phyloP scores from a whole-genome alignment of 164 flowering plant species.

The Tetracentron sinense region DNA sequence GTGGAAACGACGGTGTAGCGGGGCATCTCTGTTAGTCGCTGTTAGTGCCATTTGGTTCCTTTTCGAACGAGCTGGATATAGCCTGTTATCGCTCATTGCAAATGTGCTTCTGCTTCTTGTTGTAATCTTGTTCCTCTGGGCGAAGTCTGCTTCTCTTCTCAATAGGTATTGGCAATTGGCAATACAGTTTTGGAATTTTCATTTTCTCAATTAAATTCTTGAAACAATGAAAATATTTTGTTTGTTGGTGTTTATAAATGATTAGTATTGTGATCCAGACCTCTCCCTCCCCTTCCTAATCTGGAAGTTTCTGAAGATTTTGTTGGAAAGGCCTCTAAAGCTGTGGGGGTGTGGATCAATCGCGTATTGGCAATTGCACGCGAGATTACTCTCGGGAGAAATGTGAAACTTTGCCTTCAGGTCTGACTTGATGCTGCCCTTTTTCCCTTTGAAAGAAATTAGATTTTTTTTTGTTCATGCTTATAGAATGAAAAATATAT shows the following conservation, averaged over 20 bases:
- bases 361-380: slow-evolving; percentile 47
- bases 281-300: slow-evolving; percentile 85
- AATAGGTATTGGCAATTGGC: slow-evolving; percentile 42
- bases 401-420: slow-evolving; percentile 52
- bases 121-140: slow-evolving; percentile 73
- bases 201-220: no score
- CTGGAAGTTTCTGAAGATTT: slow-evolving; percentile 66
- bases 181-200: neutral
- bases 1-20: slow-evolving; percentile 56
- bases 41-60: slow-evolving; percentile 58
- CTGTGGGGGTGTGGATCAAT: slow-evolving; percentile 45
- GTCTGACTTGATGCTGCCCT: slow-evolving; percentile 26
- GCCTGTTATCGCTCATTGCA: slow-evolving; percentile 45
- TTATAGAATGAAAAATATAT: neutral
- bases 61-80: slow-evolving; percentile 65
- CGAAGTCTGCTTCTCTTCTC: slow-evolving; percentile 76
- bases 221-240: no score
- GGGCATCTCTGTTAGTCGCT: slow-evolving; percentile 33
- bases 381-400: slow-evolving; percentile 59
- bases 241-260: neutral
- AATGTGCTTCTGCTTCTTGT: slow-evolving; percentile 67
- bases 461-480: neutral
- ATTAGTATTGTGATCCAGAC: slow-evolving; percentile 37
- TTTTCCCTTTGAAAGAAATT: neutral
- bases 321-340: slow-evolving; percentile 39